Evolutionary conservation across 2,329 filamentous ascomycete genomes (phyloP).

Genomic region (Botrytis galanthina): DNA sequence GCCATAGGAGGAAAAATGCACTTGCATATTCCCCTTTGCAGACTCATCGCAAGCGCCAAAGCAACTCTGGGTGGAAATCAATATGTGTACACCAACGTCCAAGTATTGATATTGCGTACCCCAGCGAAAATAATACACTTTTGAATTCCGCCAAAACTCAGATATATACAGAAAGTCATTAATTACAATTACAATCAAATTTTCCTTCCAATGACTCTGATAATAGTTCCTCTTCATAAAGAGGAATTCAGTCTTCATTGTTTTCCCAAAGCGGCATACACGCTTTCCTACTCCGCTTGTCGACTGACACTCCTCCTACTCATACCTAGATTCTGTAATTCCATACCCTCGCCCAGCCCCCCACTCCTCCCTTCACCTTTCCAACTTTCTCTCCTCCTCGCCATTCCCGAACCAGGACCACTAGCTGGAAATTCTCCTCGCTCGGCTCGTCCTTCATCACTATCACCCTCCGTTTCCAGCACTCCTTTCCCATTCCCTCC

Average conservation of each 20-base stretch:
- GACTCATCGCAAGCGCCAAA: too few species aligned
- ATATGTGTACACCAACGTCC: too few species aligned
- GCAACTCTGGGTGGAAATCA: too few species aligned
- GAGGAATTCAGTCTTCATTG: background rate
- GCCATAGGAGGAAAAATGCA: too few species aligned
- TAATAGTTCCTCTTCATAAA: background rate
- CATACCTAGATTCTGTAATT: slow-evolving; percentile 26
- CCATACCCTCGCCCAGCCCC: slow-evolving; percentile 21
- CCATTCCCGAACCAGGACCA: background rate
- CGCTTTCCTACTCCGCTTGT: slow-evolving; percentile 23
- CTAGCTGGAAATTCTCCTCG: slow-evolving; percentile 28
- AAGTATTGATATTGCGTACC: too few species aligned
- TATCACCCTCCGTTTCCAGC: slow-evolving; percentile 22
- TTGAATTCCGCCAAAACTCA: background rate
- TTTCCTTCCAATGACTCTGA: background rate
- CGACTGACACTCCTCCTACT: slow-evolving; percentile 33
- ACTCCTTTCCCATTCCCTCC: slow-evolving; percentile 23
- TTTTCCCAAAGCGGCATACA: background rate
- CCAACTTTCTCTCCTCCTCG: slow-evolving; percentile 15
- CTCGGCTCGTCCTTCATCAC: slow-evolving; percentile 29
- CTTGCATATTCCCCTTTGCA: too few species aligned
- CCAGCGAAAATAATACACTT: background rate
- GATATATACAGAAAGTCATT: background rate
- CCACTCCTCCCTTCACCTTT: slow-evolving; percentile 28
- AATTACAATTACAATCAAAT: background rate